phyloP scores from a whole-genome alignment of 2,329 filamentous ascomycete genomes.

The Aspergillus terreus region DNA sequence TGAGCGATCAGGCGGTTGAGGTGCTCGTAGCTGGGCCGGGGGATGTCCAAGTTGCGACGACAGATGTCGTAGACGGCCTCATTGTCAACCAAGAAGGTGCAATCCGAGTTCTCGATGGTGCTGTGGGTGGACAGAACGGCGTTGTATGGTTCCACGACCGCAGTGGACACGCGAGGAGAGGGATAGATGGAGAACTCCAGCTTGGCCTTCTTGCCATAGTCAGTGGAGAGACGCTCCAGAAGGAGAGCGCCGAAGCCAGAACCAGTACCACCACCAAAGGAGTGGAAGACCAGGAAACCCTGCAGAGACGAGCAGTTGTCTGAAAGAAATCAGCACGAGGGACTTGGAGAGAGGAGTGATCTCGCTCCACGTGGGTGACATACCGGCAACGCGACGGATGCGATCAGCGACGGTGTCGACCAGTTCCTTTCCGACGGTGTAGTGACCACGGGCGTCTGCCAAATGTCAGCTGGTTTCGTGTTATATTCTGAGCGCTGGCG shows the following conservation, averaged over 20 bases:
- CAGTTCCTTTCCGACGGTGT: constrained; percentile 66
- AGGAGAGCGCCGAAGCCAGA: constrained; percentile 64
- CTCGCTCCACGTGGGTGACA: constrained; percentile 9
- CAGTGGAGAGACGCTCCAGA: constrained; percentile 60
- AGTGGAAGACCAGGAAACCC: constrained; percentile 67
- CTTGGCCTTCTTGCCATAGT: constrained; percentile 67
- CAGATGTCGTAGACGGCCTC: constrained; percentile 68
- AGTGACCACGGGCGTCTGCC: constrained; percentile 64
- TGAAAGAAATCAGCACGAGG: constrained; percentile 23
- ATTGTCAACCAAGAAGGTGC: constrained; percentile 66
- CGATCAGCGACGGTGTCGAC: constrained; percentile 62
- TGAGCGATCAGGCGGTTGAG: constrained; percentile 65
- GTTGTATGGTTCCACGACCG: constrained; percentile 68
- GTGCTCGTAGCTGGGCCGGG: constrained; percentile 61
- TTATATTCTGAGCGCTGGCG: background rate
- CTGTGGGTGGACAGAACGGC: constrained; percentile 54
- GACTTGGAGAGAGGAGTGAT: constrained; percentile 12
- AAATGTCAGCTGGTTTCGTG: no score
- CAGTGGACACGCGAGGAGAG: constrained; percentile 60
- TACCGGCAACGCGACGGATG: constrained; percentile 62
- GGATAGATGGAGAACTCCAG: constrained; percentile 66
- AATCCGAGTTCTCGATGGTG: constrained; percentile 66
- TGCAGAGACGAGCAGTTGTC: constrained; percentile 65
- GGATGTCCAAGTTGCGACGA: constrained; percentile 61
- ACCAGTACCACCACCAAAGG: constrained; percentile 64